Base-by-base conservation (phyloP, 1,284 basidiomycete genomes). In the Anthracocystis walkeri region DNA sequence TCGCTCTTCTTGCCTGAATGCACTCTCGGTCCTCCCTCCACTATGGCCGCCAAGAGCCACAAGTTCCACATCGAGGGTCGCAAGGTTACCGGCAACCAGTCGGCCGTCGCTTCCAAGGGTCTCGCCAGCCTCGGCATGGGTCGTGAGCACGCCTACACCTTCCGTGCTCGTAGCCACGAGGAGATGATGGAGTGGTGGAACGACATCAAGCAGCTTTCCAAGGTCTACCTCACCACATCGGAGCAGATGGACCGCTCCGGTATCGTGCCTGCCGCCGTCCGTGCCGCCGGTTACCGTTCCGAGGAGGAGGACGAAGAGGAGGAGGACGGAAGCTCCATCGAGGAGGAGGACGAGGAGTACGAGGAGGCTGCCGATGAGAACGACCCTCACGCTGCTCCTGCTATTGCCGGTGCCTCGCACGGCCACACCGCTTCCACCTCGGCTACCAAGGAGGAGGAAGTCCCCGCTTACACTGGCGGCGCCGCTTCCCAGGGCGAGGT, bases 111-210 rank as follows among this genome's bases (percentile, higher is more conserved):
- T 58, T 89, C 90, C 80, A 84, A 86, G 58, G 86, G 88, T 49
- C 81, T 88, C 64, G 87, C 89, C 67, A 89, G 90, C 79, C 82
- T 88, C 65, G 86, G 87, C 67, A 86, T 87, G 66, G 84, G 86
- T 63, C 86, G 85, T 72, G 88, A 88, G 63, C 87, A 87, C 65
- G 93, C 93, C 25, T 98, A 93, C 91, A 94, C 91, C 50, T 98
- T 99, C 89, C 90, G 95, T 56, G 90, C 93, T 48, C 89, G 95
- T 73, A 92, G 90, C 77, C 91, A 93, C 83, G 95, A 98, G 78
- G 96, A 97, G 84, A 94, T 98, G 93, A 95, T 98, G 94, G 96
- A 98, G 87, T 97, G 97, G 93, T 99, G 97, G 96, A 98, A 98
- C 86, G 97, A 98, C 86, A 89, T 97, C 60, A 89, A 95, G 80